phyloP scores from a whole-genome alignment of 176 grass and related monocot species.

The Oryza punctata region DNA sequence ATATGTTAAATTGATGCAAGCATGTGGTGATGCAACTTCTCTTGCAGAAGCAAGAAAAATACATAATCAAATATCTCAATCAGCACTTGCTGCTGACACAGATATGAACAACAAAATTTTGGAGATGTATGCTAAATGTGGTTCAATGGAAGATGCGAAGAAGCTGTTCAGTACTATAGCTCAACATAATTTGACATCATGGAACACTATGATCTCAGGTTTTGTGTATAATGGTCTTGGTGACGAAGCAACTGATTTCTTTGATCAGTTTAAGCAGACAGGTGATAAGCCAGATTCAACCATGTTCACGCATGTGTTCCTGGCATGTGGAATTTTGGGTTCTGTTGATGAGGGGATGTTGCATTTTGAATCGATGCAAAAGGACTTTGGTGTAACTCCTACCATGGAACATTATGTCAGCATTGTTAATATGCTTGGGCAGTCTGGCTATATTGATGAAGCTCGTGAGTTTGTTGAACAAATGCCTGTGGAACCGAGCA shows the following conservation, averaged over 20 bases:
- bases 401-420: slow-evolving; percentile 70
- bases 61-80: slow-evolving; percentile 57
- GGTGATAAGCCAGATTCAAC: slow-evolving; percentile 60
- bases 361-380: slow-evolving; percentile 94
- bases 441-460: slow-evolving; percentile 85
- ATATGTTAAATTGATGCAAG: slow-evolving; percentile 69
- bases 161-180: slow-evolving; percentile 73
- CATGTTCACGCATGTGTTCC: slow-evolving; percentile 73
- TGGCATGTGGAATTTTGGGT: slow-evolving; percentile 74
- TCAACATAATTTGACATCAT: slow-evolving; percentile 64
- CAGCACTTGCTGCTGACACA: slow-evolving; percentile 45
- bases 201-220: slow-evolving; percentile 83
- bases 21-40: slow-evolving; percentile 62
- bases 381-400: slow-evolving; percentile 78
- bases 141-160: slow-evolving; percentile 73
- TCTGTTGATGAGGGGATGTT: slow-evolving; percentile 91
- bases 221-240: slow-evolving; percentile 77
- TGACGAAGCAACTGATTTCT: slow-evolving; percentile 81
- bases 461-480: slow-evolving; percentile 82
- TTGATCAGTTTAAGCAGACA: slow-evolving; percentile 61
- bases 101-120: slow-evolving; percentile 78
- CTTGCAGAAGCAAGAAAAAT: slow-evolving; percentile 66
- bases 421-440: slow-evolving; percentile 90
- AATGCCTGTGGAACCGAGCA: slow-evolving; percentile 76
- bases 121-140: slow-evolving; percentile 88